Percentiles rank a stretch among this genome's conserved stretches.
Evolutionary conservation across 805 yeast genomes (phyloP).

Genomic region (Ogataea kodamae): DNA sequence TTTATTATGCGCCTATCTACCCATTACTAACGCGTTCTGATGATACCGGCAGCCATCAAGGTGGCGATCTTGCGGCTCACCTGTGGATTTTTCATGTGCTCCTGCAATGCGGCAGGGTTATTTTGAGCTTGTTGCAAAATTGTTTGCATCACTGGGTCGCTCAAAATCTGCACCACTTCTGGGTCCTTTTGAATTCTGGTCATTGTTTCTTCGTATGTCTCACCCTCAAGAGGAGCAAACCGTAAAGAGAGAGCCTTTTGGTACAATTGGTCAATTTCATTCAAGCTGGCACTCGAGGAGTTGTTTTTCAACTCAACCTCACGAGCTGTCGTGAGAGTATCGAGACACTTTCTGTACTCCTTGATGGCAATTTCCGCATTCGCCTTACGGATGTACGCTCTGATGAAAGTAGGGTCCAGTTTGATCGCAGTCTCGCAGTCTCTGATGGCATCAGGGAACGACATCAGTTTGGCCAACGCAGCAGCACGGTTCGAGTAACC

Average conservation of each 20-base stretch:
- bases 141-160: slow-evolving; percentile 95
- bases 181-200: slow-evolving; percentile 90
- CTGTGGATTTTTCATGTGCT: slow-evolving; percentile 96
- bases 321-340: slow-evolving; percentile 77
- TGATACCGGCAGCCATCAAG: slow-evolving; percentile 94
- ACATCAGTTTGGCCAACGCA: slow-evolving; percentile 87
- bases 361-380: slow-evolving; percentile 87
- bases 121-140: slow-evolving; percentile 90
- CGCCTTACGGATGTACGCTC: slow-evolving; percentile 97
- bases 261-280: slow-evolving; percentile 80
- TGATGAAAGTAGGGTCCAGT: slow-evolving; percentile 82
- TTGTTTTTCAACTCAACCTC: slow-evolving; percentile 58
- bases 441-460: slow-evolving; percentile 93
- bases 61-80: slow-evolving; percentile 82
- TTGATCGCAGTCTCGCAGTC: slow-evolving; percentile 90
- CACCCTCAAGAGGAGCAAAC: slow-evolving; percentile 79
- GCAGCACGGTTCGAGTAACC: slow-evolving; percentile 99
- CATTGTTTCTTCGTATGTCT: slow-evolving; percentile 91
- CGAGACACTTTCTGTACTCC: slow-evolving; percentile 78
- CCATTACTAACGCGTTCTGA: slow-evolving; percentile 66
- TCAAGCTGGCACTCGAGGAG: slow-evolving; percentile 49
- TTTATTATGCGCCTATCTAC: no score
- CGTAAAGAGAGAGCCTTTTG: slow-evolving; percentile 75
- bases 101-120: slow-evolving; percentile 95
- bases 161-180: slow-evolving; percentile 84